These are phyloP conservation scores for Neobulgaria alba DNA, from an alignment of 2,329 filamentous ascomycete species.

Conservation along the genomic window DNA sequence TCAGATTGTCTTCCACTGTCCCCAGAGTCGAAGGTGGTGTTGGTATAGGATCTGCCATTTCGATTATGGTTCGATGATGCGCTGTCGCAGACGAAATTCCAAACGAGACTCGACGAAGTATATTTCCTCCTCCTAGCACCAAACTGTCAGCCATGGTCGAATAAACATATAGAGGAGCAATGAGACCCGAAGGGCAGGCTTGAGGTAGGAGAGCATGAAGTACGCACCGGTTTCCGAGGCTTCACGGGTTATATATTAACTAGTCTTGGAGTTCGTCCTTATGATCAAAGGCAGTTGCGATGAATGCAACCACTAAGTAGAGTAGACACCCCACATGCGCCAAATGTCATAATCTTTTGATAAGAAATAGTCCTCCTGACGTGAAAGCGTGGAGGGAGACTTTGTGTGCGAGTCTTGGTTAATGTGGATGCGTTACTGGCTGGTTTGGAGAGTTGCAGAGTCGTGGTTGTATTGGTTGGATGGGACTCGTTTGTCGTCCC, in stretches of 20 bases:
- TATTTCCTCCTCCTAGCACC: constrained; percentile 34
- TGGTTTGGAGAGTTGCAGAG: constrained; percentile 5
- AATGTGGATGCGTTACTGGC: constrained; percentile 10
- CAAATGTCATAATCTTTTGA: background rate
- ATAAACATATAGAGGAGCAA: background rate
- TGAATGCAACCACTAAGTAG: background rate
- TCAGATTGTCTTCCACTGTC: constrained; percentile 14
- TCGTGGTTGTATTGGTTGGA: constrained; percentile 15
- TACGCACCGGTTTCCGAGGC: background rate
- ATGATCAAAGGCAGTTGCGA: no score
- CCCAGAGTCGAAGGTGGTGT: constrained; percentile 26
- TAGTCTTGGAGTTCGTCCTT: no score
- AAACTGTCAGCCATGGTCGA: constrained; percentile 35
- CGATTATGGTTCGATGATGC: constrained; percentile 31
- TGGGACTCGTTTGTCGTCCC: constrained; percentile 10
- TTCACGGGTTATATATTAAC: no score
- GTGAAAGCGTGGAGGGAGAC: background rate
- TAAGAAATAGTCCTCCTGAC: constrained; percentile 1
- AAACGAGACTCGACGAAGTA: constrained; percentile 34
- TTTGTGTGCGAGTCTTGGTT: constrained; percentile 7
- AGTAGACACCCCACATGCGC: background rate
- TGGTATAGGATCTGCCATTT: constrained; percentile 37
- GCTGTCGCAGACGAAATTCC: constrained; percentile 31
- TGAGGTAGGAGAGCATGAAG: background rate
- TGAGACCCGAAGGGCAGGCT: background rate